Conservation (phyloP, 768 basidiomycete species). For the Goffeauzyma gilvescens region DNA sequence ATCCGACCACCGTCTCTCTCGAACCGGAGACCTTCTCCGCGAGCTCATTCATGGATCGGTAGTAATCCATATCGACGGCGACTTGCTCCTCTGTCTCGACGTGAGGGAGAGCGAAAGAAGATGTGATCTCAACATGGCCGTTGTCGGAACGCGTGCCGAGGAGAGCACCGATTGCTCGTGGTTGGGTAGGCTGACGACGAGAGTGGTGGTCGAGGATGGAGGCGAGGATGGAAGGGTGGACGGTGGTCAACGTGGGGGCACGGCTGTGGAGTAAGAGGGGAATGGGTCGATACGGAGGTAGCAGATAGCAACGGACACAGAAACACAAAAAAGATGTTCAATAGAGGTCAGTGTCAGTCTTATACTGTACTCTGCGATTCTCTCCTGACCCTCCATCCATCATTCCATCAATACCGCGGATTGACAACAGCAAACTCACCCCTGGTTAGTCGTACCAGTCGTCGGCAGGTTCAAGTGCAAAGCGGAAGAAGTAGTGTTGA, state of each 20-base stretch:
- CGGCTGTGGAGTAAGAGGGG: conserved; percentile 9
- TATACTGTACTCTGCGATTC: neutral
- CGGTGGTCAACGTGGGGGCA: conserved; percentile 38
- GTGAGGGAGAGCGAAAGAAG: conserved; percentile 79
- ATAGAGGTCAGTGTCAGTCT: neutral
- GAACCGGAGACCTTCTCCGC: conserved; percentile 46
- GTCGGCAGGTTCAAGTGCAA: conserved; percentile 9
- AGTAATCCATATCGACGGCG: conserved; percentile 92
- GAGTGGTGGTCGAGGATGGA: conserved; percentile 94
- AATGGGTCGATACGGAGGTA: neutral
- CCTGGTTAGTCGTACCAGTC: neutral
- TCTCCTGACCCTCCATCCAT: too few relatives aligned
- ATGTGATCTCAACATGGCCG: conserved; percentile 54
- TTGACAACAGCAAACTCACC: too few relatives aligned
- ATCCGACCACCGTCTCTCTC: conserved; percentile 73
- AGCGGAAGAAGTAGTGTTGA: conserved; percentile 7
- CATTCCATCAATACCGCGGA: too few relatives aligned
- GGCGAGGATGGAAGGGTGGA: conserved; percentile 83
- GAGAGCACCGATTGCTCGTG: conserved; percentile 85
- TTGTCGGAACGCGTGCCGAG: conserved; percentile 56
- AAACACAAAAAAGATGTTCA: neutral
- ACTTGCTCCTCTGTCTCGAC: conserved; percentile 82
- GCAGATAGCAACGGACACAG: neutral
- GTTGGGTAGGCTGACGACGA: conserved; percentile 58
- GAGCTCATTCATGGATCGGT: conserved; percentile 77